Conservation (phyloP, 768 basidiomycete species). For the Rubroboletus satanas region DNA sequence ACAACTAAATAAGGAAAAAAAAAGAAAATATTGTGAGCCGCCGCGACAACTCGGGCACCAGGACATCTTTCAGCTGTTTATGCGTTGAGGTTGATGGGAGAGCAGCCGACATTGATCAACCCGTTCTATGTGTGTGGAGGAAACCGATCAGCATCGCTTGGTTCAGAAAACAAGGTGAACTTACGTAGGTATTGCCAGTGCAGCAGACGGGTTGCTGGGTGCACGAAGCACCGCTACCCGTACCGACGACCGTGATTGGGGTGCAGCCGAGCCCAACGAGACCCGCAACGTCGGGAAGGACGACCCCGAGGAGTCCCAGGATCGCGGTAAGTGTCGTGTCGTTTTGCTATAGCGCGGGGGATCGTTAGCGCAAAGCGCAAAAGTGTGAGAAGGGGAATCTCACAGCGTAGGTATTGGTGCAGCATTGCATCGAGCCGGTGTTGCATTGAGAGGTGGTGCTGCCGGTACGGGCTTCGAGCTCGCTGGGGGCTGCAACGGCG, state of each 20-base stretch:
- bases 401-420: background rate
- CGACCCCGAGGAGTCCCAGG: background rate
- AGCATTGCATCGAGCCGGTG: conserved; percentile 14
- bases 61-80: background rate
- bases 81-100: conserved; percentile 3
- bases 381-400: background rate
- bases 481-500: conserved; percentile 5
- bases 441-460: conserved; percentile 3
- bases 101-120: conserved; percentile 13
- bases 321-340: background rate
- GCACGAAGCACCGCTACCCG: conserved; percentile 7
- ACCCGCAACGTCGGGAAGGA: background rate
- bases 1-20: no score
- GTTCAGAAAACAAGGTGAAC: background rate
- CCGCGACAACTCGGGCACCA: background rate
- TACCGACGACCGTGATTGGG: background rate
- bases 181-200: conserved; percentile 11
- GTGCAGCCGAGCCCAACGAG: conserved; percentile 2
- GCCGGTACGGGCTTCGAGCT: background rate
- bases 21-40: no score
- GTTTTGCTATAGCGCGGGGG: background rate
- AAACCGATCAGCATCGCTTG: background rate
- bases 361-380: background rate
- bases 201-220: conserved; percentile 19
- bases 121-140: conserved; percentile 2